Evolutionary conservation across 768 basidiomycete species (phyloP).

Genomic region (Trametes gibbosa): DNA sequence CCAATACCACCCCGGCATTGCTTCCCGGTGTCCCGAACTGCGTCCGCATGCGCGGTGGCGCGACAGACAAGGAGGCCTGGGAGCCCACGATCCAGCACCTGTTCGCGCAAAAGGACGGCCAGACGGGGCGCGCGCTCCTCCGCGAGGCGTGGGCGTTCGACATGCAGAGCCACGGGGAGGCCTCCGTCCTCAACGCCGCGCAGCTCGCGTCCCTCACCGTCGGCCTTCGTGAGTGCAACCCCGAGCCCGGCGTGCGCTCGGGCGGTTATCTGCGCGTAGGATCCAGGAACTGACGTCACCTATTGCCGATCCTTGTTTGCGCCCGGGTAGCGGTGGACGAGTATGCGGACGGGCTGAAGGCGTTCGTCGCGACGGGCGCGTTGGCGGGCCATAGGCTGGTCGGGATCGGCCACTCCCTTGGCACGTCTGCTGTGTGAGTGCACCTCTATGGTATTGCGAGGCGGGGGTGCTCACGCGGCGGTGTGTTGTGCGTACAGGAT

Average conservation of each 20-base stretch:
- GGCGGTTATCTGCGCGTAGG: too few relatives aligned
- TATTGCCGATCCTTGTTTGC: too few relatives aligned
- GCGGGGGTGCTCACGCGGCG: neutral
- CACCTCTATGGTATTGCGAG: neutral
- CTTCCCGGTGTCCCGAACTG: too few relatives aligned
- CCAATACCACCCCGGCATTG: too few relatives aligned
- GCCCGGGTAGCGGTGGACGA: constrained; percentile 9
- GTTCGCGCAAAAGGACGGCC: neutral
- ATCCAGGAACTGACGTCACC: too few relatives aligned
- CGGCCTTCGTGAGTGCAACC: neutral
- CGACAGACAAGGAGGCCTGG: constrained; percentile 20
- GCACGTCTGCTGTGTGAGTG: constrained; percentile 7
- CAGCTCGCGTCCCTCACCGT: neutral
- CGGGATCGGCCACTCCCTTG: constrained; percentile 16
- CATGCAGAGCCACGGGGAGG: constrained; percentile 17
- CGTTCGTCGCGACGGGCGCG: neutral
- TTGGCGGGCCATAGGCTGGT: constrained; percentile 12
- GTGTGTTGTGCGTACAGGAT: neutral
- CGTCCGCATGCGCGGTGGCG: too few relatives aligned
- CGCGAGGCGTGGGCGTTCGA: constrained; percentile 21
- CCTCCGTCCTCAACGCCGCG: constrained; percentile 1
- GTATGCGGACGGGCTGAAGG: constrained; percentile 8
- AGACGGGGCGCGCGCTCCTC: neutral
- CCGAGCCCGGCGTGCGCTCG: too few relatives aligned
- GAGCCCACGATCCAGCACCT: constrained; percentile 8